These are phyloP conservation scores for Mycena vulgaris DNA, from an alignment of 768 basidiomycete species.

Conservation along the genomic window DNA sequence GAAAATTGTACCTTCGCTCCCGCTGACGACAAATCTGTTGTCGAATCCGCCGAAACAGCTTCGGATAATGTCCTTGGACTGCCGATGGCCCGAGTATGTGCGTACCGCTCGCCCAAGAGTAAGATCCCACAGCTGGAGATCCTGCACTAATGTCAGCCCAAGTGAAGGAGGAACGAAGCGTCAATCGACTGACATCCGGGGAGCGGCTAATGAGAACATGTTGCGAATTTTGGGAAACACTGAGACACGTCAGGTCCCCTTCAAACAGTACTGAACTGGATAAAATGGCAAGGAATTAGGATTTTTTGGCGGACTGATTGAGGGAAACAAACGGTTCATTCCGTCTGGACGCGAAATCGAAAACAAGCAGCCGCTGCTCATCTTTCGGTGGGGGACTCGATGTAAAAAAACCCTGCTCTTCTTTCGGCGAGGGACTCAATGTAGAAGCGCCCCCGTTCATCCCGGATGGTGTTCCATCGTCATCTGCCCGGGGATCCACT, in stretches of 20 bases:
- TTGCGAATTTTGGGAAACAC: constrained; percentile 87
- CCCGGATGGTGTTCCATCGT: constrained; percentile 51
- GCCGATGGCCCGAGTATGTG: constrained; percentile 89
- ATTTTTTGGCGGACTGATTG: not conserved
- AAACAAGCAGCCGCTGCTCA: constrained; percentile 82
- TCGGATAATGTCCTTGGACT: constrained; percentile 88
- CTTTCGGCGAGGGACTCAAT: no score
- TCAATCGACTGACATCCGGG: constrained; percentile 76
- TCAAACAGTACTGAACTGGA: constrained; percentile 75
- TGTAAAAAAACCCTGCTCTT: no score
- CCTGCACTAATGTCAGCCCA: constrained; percentile 64
- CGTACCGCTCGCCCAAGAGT: constrained; percentile 76
- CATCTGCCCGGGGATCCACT: constrained; percentile 45
- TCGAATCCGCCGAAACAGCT: constrained; percentile 95
- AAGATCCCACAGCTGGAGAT: constrained; percentile 91
- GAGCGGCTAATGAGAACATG: constrained; percentile 90
- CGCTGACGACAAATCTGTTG: constrained; percentile 91
- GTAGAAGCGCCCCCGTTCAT: constrained; percentile 40
- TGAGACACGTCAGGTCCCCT: constrained; percentile 91
- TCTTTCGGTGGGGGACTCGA: constrained; percentile 54
- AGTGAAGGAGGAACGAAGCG: constrained; percentile 29
- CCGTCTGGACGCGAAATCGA: constrained; percentile 79
- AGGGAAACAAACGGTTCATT: constrained; percentile 74
- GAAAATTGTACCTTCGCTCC: constrained; percentile 87
- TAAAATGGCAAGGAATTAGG: constrained; percentile 27